Conservation (phyloP, 495 filamentous ascomycete species). For the Lasiosphaeria ovina region DNA sequence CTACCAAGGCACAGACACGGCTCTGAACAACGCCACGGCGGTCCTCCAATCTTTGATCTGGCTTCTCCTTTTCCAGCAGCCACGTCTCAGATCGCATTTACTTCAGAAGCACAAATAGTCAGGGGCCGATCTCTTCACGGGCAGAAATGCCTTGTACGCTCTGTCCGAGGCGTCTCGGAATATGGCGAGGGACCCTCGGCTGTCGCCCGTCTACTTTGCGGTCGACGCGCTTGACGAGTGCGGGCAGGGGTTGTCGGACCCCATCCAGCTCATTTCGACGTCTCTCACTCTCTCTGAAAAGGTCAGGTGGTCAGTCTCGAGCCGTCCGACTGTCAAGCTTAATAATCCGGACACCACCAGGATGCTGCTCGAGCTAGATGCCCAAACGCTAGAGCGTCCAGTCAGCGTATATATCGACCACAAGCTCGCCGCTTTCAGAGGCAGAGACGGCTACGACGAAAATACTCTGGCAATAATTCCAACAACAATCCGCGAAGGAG, state of each 20-base stretch:
- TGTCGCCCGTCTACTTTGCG: slow-evolving; percentile 32
- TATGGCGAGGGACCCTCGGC: slow-evolving; percentile 33
- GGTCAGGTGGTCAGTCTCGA: slow-evolving; percentile 40
- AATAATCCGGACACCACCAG: too few species aligned
- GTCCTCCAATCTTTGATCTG: slow-evolving; percentile 36
- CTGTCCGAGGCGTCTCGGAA: slow-evolving; percentile 32
- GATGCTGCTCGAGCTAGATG: slow-evolving; percentile 22
- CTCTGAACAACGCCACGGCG: slow-evolving; percentile 31
- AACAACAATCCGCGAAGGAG: slow-evolving; percentile 17
- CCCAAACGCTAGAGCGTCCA: slow-evolving; percentile 12
- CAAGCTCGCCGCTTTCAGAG: slow-evolving; percentile 29
- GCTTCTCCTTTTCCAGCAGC: slow-evolving; percentile 34
- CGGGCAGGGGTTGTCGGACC: too few species aligned
- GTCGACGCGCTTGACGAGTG: slow-evolving; percentile 37
- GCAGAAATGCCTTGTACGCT: slow-evolving; percentile 33
- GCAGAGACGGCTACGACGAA: slow-evolving; percentile 16
- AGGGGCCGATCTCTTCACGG: slow-evolving; percentile 34
- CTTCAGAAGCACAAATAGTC: slow-evolving; percentile 23
- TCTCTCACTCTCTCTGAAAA: slow-evolving; percentile 17
- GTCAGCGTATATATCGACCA: slow-evolving; percentile 33
- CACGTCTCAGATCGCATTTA: slow-evolving; percentile 33
- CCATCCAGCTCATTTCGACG: slow-evolving; percentile 21
- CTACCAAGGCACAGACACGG: slow-evolving; percentile 37
- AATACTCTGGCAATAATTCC: slow-evolving; percentile 19
- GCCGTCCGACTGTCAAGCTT: slow-evolving; percentile 1